These are phyloP conservation scores for Leptographium procerum DNA, from an alignment of 2,329 filamentous ascomycete genomes.

Conservation along the genomic window DNA sequence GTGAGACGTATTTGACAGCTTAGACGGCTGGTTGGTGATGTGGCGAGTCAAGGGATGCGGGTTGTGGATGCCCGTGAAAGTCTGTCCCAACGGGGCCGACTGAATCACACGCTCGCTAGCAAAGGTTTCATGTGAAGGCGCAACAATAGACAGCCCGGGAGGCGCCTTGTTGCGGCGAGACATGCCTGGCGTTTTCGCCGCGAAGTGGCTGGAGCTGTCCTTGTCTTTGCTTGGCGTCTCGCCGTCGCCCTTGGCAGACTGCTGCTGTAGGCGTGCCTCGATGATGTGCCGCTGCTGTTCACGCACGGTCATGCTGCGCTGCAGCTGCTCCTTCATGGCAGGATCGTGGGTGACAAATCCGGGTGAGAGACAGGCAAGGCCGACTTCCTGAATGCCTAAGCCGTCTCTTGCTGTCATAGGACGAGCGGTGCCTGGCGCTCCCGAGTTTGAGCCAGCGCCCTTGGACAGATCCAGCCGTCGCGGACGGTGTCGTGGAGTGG, in stretches of 20 bases:
- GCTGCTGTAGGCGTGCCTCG: conserved; percentile 79
- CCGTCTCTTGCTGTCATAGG: conserved; percentile 71
- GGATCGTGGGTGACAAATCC: conserved; percentile 95
- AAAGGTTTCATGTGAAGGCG: conserved; percentile 84
- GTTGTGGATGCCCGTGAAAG: conserved; percentile 83
- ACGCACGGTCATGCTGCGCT: conserved; percentile 83
- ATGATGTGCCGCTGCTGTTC: conserved; percentile 95
- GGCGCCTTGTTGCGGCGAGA: conserved; percentile 69
- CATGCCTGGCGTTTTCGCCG: conserved; percentile 62
- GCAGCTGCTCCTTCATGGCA: conserved; percentile 89
- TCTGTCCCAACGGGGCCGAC: conserved; percentile 87
- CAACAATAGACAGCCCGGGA: conserved; percentile 85
- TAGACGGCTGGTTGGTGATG: conserved; percentile 69
- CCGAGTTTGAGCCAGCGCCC: conserved; percentile 38
- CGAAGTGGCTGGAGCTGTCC: conserved; percentile 33
- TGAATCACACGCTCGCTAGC: conserved; percentile 92
- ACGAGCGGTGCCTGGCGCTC: conserved; percentile 50
- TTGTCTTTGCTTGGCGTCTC: conserved; percentile 44
- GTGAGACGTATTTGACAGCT: conserved; percentile 72
- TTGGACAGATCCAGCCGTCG: conserved; percentile 69
- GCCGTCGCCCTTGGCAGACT: conserved; percentile 67
- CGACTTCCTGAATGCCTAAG: conserved; percentile 80
- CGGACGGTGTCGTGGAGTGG: conserved; percentile 63
- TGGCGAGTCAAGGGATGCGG: conserved; percentile 67
- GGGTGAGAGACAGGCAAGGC: conserved; percentile 85